phyloP scores from a whole-genome alignment of 441 rosid species.

The Manihot esculenta region DNA sequence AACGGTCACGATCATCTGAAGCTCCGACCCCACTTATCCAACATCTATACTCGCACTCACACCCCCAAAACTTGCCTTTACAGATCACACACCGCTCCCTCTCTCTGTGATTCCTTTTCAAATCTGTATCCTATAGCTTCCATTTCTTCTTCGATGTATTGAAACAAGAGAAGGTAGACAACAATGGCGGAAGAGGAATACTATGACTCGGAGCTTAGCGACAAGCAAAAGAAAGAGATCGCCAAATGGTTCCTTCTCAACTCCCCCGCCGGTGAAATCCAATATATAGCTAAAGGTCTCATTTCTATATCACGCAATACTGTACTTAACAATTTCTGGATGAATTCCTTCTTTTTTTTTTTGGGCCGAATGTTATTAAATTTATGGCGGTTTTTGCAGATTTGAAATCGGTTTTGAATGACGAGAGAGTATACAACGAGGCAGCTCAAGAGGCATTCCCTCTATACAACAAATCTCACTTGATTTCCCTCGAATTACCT shows the following conservation, averaged over 20 bases:
- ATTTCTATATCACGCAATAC: background rate
- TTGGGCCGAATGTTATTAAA: background rate
- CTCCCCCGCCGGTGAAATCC: constrained; percentile 96
- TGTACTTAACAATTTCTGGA: background rate
- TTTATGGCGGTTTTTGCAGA: constrained; percentile 42
- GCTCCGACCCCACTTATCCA: background rate
- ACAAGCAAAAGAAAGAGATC: constrained; percentile 87
- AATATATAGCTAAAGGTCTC: constrained; percentile 72
- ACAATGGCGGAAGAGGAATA: constrained; percentile 54
- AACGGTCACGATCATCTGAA: constrained; percentile 30
- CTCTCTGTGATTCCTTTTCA: constrained; percentile 19
- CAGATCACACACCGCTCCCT: constrained; percentile 27
- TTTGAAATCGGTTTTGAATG: constrained; percentile 68
- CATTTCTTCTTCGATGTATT: background rate
- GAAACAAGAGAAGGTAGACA: background rate
- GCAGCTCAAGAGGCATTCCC: constrained; percentile 88
- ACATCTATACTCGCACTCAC: background rate
- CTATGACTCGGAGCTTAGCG: constrained; percentile 52
- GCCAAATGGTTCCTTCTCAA: constrained; percentile 99
- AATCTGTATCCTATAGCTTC: background rate
- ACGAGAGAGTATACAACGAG: constrained; percentile 61
- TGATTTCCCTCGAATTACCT: constrained; percentile 86
- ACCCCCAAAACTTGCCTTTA: constrained; percentile 19
- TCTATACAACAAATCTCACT: constrained; percentile 76
- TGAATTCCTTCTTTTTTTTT: background rate